phyloP scores from a whole-genome alignment of 305 asterid species.

The Plantago lanceolata region DNA sequence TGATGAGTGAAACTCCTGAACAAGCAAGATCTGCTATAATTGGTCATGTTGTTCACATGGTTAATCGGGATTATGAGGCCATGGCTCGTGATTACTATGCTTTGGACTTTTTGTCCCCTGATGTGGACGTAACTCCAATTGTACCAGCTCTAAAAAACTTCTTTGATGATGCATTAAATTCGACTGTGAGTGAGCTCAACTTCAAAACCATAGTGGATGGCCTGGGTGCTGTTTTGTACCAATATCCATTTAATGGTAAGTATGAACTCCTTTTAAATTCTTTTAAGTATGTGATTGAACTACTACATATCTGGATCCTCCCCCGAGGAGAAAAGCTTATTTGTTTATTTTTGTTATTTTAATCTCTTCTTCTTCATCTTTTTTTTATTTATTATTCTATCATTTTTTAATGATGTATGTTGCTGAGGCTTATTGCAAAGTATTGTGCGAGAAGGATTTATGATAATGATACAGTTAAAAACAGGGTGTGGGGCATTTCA shows the following conservation, averaged over 20 bases:
- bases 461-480: not conserved
- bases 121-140: slow-evolving; percentile 92
- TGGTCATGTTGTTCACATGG: slow-evolving; percentile 99
- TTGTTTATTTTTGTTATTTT: too few species aligned
- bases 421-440: slow-evolving; percentile 13
- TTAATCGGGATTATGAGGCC: slow-evolving; percentile 97
- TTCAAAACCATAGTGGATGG: slow-evolving; percentile 95
- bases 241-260: slow-evolving; percentile 92
- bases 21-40: slow-evolving; percentile 93
- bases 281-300: slow-evolving; percentile 14
- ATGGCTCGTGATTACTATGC: slow-evolving; percentile 99
- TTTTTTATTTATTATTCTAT: too few species aligned
- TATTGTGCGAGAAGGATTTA: slow-evolving; percentile 8
- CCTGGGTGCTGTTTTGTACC: slow-evolving; percentile 83
- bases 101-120: slow-evolving; percentile 86
- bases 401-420: slow-evolving; percentile 1
- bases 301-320: slow-evolving; percentile 15
- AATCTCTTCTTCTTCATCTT: too few species aligned
- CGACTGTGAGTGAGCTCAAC: slow-evolving; percentile 93
- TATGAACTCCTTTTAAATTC: slow-evolving; percentile 21
- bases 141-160: slow-evolving; percentile 81
- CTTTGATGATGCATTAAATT: slow-evolving; percentile 88
- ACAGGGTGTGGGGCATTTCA: not conserved
- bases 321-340: too few species aligned
- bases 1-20: slow-evolving; percentile 99